A percentile compares a stretch with the other conserved stretches of the same genome.
These are phyloP conservation scores for Lentinus brumalis DNA, from an alignment of 768 basidiomycete species.

Conservation along the genomic window DNA sequence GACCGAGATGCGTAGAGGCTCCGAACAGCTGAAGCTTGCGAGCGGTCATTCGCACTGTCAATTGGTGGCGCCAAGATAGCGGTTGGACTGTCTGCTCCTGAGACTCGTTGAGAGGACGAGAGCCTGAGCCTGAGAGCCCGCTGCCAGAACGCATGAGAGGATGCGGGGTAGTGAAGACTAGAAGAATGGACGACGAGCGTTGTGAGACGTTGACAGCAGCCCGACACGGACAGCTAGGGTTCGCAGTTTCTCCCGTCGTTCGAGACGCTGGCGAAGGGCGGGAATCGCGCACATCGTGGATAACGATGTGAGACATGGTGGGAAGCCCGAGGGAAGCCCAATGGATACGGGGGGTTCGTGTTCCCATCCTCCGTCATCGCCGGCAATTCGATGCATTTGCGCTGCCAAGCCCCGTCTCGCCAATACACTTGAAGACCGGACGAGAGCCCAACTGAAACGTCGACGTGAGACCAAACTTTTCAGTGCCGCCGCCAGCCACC, in stretches of 20 bases:
- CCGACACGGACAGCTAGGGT: neutral
- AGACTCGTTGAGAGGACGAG: neutral
- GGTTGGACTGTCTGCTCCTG: neutral
- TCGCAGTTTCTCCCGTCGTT: neutral
- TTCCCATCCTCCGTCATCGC: slow-evolving; percentile 2
- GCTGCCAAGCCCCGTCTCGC: neutral
- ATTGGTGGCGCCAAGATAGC: no score
- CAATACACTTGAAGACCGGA: neutral
- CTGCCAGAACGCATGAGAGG: no score
- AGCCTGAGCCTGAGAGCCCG: neutral
- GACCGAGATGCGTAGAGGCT: neutral
- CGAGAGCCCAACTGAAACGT: no score
- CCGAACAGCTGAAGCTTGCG: neutral
- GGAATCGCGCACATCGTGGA: neutral
- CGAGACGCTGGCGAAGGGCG: slow-evolving; percentile 2
- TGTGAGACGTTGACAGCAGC: no score
- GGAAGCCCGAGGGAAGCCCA: neutral
- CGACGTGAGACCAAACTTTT: no score
- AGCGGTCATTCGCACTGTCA: no score
- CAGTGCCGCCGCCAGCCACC: no score
- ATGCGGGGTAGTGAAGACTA: no score
- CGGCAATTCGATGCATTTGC: neutral
- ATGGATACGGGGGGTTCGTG: neutral
- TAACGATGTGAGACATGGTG: slow-evolving; percentile 5
- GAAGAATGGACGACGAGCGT: no score